These are phyloP conservation scores for Neckera pumila DNA, from an alignment of 225 moss, liverwort and hornwort genomes.

Conservation along the genomic window DNA sequence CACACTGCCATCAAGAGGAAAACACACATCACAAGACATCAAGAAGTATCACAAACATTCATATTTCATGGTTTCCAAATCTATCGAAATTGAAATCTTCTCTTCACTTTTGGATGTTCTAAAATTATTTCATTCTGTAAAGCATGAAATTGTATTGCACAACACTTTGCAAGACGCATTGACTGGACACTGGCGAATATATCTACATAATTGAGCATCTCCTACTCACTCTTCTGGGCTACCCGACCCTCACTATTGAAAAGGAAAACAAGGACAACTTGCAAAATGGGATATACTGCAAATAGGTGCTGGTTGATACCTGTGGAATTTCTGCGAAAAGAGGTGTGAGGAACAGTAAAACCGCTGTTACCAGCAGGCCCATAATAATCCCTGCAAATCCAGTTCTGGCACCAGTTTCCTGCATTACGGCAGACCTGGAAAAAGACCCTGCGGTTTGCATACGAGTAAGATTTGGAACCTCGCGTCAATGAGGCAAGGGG, in stretches of 20 bases:
- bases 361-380: constrained; percentile 48
- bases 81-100: neutral
- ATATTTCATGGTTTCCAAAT: neutral
- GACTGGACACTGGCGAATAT: neutral
- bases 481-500: neutral
- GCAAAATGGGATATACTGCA: neutral
- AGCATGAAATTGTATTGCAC: neutral
- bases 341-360: constrained; percentile 76
- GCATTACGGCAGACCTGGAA: constrained; percentile 95
- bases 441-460: constrained; percentile 62
- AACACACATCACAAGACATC: neutral
- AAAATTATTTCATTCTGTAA: neutral
- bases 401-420: constrained; percentile 78
- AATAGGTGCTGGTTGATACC: constrained; percentile 12
- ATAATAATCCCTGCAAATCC: constrained; percentile 65
- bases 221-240: neutral
- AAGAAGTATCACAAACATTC: neutral
- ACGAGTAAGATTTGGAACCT: neutral
- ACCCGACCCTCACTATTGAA: neutral
- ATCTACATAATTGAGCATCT: neutral
- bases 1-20: constrained; percentile 49
- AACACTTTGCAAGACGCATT: neutral
- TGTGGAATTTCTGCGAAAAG: constrained; percentile 76
- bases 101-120: neutral
- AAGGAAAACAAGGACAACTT: neutral